These are phyloP conservation scores for Oemleria cerasiformis DNA, from an alignment of 306 rosid genomes.

Conservation along the genomic window DNA sequence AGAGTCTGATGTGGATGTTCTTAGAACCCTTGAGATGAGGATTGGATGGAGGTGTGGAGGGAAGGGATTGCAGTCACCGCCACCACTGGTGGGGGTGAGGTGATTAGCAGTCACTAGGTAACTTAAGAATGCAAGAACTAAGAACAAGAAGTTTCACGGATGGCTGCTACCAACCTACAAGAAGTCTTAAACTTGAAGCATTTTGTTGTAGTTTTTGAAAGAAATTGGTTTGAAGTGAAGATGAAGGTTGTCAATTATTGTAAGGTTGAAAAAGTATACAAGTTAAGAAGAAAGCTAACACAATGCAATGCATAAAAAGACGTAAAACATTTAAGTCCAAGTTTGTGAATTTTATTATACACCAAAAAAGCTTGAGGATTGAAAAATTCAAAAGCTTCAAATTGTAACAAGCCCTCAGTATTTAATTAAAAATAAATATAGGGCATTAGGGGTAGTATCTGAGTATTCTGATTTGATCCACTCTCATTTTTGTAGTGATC, in stretches of 20 bases:
- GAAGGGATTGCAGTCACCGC: too few relatives aligned
- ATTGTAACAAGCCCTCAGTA: not conserved
- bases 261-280: not conserved
- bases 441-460: not conserved
- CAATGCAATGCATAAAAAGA: conserved; percentile 31
- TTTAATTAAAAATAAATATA: not conserved
- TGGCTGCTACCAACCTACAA: not conserved
- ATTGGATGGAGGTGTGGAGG: too few relatives aligned
- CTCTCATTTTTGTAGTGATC: too few relatives aligned
- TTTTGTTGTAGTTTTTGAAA: not conserved
- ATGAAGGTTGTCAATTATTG: conserved; percentile 12
- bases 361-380: not conserved
- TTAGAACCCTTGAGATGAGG: too few relatives aligned
- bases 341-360: not conserved
- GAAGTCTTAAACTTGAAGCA: not conserved
- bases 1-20: too few relatives aligned
- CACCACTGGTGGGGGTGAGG: too few relatives aligned
- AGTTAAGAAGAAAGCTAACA: not conserved
- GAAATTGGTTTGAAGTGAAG: not conserved
- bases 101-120: too few relatives aligned
- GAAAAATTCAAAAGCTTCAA: conserved; percentile 15
- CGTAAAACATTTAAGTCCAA: conserved; percentile 16
- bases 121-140: too few relatives aligned
- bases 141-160: too few relatives aligned
- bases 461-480: too few relatives aligned